Evolutionary conservation across 208 protist species (phyloP), one percentile per base, ranked within the genome.

Genomic region (Leishmania tarentolae): DNA sequence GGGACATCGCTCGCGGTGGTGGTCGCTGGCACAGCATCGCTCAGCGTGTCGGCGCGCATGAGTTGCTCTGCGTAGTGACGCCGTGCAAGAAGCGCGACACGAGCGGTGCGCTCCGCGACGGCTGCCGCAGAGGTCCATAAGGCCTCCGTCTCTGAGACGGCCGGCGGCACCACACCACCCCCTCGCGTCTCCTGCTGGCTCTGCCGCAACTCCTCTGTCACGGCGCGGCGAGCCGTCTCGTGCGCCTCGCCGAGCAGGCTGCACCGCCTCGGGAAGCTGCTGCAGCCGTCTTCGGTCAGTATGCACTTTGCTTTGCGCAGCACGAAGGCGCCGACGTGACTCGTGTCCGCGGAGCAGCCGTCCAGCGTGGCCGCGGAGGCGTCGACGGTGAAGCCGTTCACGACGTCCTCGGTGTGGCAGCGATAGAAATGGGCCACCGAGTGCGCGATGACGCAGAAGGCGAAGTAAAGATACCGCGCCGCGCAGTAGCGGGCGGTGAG

Each of bases 371-470:
- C 90, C 40, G 85, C 81, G 19, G 91, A 95, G 52, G 90, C 91
- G 83, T 95, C 93, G 52, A 96, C 83, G 6, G 93, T 96, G 83
- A 90, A 96, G 57, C 93, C 91, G 83, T 96, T 95, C 47, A 96
- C 87, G 35, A 93, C 90, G 72, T 94, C 77, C 17, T 86, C 79
- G 4, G 90, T 83, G 85, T 92, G 91, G 80, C 93, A 97, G 59
- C 80, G 82, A 56, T 91, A 90, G 74, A 97, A 82, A 63, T 94
- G 87, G 11, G 89, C 87, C 44, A 94, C 90, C 28, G 93, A 96
- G 83, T 95, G 88, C 0, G 91, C 87, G 80, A 94, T 93, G 44
- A 91, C 88, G 50, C 88, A 92, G 79, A 93, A 94, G 28, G 87
- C 90, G 82, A 96, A 96, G 84, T 93, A 94, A 21, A 96, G 80